Percentiles rank a stretch among this genome's conserved stretches.
Conservation (phyloP, 257 asterid species). For the Scutellaria galericulata region DNA sequence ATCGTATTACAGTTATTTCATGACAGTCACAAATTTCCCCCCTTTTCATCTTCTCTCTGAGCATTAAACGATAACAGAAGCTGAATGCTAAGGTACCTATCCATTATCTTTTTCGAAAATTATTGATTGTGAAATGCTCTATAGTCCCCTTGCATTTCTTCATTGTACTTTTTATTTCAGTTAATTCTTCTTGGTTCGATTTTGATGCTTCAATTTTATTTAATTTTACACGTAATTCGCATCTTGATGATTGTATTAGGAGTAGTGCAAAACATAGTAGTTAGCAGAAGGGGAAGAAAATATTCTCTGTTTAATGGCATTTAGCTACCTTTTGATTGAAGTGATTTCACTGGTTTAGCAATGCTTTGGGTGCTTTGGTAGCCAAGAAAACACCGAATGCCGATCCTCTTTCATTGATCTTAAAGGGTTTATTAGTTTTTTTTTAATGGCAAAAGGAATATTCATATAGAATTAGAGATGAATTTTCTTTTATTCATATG, state of each 20-base stretch:
- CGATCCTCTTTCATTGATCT: too few species aligned
- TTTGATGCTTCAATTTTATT: slow-evolving; percentile 14
- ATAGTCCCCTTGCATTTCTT: neutral
- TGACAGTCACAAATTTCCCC: slow-evolving; percentile 22
- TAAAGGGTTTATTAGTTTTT: too few species aligned
- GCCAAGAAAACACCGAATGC: neutral
- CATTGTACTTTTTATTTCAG: neutral
- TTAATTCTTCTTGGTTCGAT: neutral
- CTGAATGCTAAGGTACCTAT: slow-evolving; percentile 27
- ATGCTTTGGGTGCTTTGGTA: neutral
- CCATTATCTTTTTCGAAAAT: neutral
- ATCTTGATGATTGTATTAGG: neutral
- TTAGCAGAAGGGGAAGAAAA: neutral
- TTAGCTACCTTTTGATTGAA: neutral
- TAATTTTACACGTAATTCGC: neutral
- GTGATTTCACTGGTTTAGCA: neutral
- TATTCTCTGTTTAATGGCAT: neutral
- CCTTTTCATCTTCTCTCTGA: slow-evolving; percentile 28
- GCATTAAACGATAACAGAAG: slow-evolving; percentile 22
- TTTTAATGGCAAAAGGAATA: too few species aligned
- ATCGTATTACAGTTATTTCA: neutral
- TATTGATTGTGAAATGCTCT: neutral
- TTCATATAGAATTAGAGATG: neutral
- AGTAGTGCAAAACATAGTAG: neutral
- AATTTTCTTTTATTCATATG: neutral